Evolutionary conservation across 495 filamentous ascomycete species (phyloP).

Genomic region (Bathelium albidoporum): DNA sequence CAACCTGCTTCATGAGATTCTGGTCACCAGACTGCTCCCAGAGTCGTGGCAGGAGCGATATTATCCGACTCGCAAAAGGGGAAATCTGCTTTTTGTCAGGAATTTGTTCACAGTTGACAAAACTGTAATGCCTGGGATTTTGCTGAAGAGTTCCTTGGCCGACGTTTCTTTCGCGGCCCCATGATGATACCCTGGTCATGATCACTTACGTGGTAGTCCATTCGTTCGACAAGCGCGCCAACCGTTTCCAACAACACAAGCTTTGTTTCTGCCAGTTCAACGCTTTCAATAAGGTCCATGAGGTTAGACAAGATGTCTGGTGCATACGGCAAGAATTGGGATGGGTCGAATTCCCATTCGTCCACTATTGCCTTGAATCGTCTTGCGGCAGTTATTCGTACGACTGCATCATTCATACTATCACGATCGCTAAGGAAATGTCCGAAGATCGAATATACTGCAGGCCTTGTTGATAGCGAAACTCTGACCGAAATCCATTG

Average conservation of each 20-base stretch:
- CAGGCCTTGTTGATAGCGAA: conserved; percentile 47
- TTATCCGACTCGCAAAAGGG: conserved; percentile 68
- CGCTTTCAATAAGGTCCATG: conserved; percentile 66
- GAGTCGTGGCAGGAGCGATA: conserved; percentile 66
- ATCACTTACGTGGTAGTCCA: conserved; percentile 58
- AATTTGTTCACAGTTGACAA: background rate
- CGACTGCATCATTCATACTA: conserved; percentile 76
- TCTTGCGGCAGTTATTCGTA: conserved; percentile 80
- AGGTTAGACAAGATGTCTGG: conserved; percentile 55
- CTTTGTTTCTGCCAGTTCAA: conserved; percentile 76
- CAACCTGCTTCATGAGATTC: conserved; percentile 82
- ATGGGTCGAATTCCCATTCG: conserved; percentile 66
- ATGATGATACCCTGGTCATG: too few relatives aligned
- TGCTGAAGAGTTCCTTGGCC: too few relatives aligned
- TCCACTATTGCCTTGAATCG: conserved; percentile 71
- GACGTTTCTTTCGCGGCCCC: too few relatives aligned
- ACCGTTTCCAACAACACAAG: conserved; percentile 79
- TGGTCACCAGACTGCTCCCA: conserved; percentile 77
- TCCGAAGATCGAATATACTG: conserved; percentile 84
- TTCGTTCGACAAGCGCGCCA: conserved; percentile 61
- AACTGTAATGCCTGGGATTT: too few relatives aligned
- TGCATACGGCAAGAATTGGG: conserved; percentile 64
- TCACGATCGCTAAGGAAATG: conserved; percentile 74
- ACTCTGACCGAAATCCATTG: conserved; percentile 79
- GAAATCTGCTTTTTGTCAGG: conserved; percentile 37